A percentile compares a stretch with the other conserved stretches of the same genome.
These are phyloP conservation scores for Boeremia exigua DNA, from an alignment of 2,329 filamentous ascomycete genomes.

Conservation along the genomic window DNA sequence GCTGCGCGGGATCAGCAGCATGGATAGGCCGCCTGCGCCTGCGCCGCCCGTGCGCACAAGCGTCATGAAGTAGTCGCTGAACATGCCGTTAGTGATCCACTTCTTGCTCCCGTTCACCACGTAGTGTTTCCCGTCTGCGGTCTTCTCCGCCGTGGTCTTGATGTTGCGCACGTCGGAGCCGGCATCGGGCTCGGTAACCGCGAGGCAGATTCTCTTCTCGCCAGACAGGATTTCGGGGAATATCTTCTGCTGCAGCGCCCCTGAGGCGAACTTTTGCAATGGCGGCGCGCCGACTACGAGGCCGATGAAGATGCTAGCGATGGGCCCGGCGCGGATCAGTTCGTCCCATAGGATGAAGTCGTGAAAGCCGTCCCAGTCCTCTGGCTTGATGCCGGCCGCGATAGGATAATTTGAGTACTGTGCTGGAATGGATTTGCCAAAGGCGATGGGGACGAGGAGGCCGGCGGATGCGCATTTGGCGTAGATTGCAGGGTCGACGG, in stretches of 20 bases:
- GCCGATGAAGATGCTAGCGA: constrained; percentile 38
- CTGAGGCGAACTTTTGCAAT: constrained; percentile 31
- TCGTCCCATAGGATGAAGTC: constrained; percentile 48
- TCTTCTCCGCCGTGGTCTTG: constrained; percentile 35
- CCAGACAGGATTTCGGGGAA: constrained; percentile 38
- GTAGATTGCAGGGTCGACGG: constrained; percentile 34
- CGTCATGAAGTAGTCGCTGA: constrained; percentile 44
- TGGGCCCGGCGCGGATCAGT: constrained; percentile 35
- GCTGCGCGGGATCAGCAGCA: constrained; percentile 39
- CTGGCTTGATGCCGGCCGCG: constrained; percentile 58
- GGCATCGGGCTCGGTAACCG: constrained; percentile 38
- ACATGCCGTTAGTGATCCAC: constrained; percentile 48
- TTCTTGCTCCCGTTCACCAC: constrained; percentile 51
- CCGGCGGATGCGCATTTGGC: constrained; percentile 36
- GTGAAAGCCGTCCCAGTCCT: constrained; percentile 48
- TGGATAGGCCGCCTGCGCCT: constrained; percentile 38
- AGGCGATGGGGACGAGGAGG: constrained; percentile 40
- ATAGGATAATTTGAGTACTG: constrained; percentile 40
- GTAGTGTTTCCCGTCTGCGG: constrained; percentile 37
- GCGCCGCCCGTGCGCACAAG: constrained; percentile 38
- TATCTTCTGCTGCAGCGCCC: constrained; percentile 30
- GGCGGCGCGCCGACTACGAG: constrained; percentile 40
- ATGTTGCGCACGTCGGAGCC: constrained; percentile 37
- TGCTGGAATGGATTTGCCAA: constrained; percentile 35
- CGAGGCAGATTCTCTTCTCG: constrained; percentile 40